These are phyloP conservation scores for Prunella vulgaris DNA, from an alignment of 257 asterid species.

Conservation along the genomic window DNA sequence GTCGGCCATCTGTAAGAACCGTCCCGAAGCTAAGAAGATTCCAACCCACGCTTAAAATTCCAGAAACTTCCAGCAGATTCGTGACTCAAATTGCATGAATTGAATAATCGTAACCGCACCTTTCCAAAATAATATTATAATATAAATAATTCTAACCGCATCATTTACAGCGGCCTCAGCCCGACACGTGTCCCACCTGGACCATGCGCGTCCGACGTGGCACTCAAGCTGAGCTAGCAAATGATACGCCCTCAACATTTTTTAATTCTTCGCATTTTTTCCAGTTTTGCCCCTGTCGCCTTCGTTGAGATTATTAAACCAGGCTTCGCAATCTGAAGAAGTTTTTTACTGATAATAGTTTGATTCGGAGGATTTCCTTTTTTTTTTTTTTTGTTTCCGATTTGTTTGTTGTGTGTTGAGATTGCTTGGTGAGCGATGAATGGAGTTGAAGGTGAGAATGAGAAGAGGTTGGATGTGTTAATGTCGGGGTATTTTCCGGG, in stretches of 20 bases:
- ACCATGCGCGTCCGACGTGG: constrained; percentile 45
- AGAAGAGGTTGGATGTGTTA: constrained; percentile 43
- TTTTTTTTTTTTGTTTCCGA: neutral
- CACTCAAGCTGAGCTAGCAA: constrained; percentile 35
- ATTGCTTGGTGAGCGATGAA: constrained; percentile 28
- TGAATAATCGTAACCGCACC: constrained; percentile 9
- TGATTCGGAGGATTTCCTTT: neutral
- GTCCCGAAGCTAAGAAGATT: constrained; percentile 25
- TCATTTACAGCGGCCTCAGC: neutral
- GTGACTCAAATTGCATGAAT: constrained; percentile 20
- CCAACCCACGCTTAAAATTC: constrained; percentile 31
- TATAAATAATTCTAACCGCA: too few relatives aligned
- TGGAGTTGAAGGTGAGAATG: constrained; percentile 22
- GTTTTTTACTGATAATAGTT: neutral
- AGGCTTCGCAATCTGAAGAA: neutral
- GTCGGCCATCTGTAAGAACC: constrained; percentile 11
- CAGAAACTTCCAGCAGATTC: constrained; percentile 46
- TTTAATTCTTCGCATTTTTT: neutral
- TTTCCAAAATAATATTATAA: too few relatives aligned
- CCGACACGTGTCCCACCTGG: constrained; percentile 40
- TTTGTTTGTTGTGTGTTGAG: neutral
- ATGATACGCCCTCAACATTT: constrained; percentile 41
- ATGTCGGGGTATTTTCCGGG: constrained; percentile 86
- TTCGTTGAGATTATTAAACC: constrained; percentile 1
- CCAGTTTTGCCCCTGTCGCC: constrained; percentile 16